Percentiles rank a stretch among this genome's conserved stretches.
phyloP scores from a whole-genome alignment of 805 yeast genomes.

The Kluyveromyces nonfermentans region DNA sequence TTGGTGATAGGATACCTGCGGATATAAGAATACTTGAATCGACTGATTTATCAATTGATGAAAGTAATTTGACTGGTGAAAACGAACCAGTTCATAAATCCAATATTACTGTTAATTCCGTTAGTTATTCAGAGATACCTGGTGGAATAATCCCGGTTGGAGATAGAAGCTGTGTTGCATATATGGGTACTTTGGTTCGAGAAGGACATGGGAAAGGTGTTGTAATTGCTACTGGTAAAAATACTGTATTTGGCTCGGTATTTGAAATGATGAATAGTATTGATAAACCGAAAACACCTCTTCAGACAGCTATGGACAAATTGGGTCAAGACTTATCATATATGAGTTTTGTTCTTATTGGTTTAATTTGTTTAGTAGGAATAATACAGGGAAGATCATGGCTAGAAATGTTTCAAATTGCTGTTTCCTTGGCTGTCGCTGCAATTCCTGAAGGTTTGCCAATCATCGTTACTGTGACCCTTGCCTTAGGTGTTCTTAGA shows the following conservation, averaged over 20 bases:
- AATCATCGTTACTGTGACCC: constrained; percentile 92
- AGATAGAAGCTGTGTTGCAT: constrained; percentile 72
- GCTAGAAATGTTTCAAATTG: constrained; percentile 97
- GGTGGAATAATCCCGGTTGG: constrained; percentile 43
- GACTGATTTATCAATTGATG: constrained; percentile 78
- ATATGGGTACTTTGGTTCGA: constrained; percentile 95
- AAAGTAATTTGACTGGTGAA: constrained; percentile 93
- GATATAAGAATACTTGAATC: constrained; percentile 77
- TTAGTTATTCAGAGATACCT: constrained; percentile 21
- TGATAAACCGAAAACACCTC: constrained; percentile 96
- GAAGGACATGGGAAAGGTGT: constrained; percentile 94
- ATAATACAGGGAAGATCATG: constrained; percentile 85
- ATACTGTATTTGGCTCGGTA: constrained; percentile 90
- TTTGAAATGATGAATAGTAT: constrained; percentile 92
- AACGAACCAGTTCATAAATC: constrained; percentile 74
- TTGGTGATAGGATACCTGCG: constrained; percentile 96
- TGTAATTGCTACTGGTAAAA: constrained; percentile 81
- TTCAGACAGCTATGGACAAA: constrained; percentile 91
- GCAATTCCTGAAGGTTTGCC: constrained; percentile 99
- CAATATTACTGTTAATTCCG: constrained; percentile 34
- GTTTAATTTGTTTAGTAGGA: constrained; percentile 85
- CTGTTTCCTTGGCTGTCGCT: constrained; percentile 96
- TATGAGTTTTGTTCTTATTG: constrained; percentile 80
- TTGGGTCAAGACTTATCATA: constrained; percentile 84
- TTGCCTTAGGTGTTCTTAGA: constrained; percentile 91